Conservation (phyloP, 257 asterid genomes). For the Solanum okadae region DNA sequence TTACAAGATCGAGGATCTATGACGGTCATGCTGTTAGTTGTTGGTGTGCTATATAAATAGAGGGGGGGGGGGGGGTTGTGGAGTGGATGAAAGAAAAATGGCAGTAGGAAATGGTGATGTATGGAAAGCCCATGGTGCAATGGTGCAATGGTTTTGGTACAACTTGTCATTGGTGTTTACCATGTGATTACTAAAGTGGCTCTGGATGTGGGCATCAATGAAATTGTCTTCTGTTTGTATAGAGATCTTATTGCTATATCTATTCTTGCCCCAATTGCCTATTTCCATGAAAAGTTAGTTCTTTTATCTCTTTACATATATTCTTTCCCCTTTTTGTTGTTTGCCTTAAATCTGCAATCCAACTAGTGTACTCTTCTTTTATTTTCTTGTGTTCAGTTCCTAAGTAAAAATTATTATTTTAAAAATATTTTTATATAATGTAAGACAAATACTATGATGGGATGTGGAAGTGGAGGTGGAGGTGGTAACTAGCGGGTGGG, state of each 20-base stretch:
- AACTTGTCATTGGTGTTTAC: slow-evolving; percentile 66
- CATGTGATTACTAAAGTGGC: slow-evolving; percentile 93
- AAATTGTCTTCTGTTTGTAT: slow-evolving; percentile 77
- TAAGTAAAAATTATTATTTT: no score
- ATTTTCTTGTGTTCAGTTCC: no score
- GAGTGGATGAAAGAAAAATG: slow-evolving; percentile 17
- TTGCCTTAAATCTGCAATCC: no score
- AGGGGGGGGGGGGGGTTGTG: neutral
- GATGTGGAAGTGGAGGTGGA: no score
- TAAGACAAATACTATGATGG: no score
- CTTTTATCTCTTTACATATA: neutral
- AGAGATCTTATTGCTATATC: slow-evolving; percentile 79
- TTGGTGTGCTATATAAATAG: neutral
- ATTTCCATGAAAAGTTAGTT: slow-evolving; percentile 71
- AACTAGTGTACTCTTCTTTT: no score
- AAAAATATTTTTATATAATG: no score
- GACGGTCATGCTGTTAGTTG: no score
- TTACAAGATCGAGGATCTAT: no score
- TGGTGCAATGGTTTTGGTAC: slow-evolving; percentile 74
- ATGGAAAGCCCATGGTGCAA: slow-evolving; percentile 75
- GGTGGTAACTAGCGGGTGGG: no score
- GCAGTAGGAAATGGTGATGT: slow-evolving; percentile 41
- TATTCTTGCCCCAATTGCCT: slow-evolving; percentile 86
- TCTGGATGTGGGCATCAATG: slow-evolving; percentile 80
- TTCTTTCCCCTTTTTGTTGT: neutral